Evolutionary conservation across 805 yeast genomes (phyloP).

Genomic region (Wickerhamiella allomyrinae): DNA sequence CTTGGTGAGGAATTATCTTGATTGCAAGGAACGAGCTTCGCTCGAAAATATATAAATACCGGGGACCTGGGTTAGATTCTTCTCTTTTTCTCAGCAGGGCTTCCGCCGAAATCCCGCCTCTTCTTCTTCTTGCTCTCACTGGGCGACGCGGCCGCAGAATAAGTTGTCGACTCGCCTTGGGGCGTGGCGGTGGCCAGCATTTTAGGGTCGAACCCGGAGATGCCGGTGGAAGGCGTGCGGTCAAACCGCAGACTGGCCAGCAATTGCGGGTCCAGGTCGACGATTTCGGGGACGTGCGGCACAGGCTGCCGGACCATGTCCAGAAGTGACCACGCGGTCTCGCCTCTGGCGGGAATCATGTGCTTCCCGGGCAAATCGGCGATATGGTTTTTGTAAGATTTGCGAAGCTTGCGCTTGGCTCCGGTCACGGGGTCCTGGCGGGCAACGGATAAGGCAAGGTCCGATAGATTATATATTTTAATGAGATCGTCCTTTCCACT

Average conservation of each 20-base stretch:
- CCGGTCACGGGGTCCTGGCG: slow-evolving; percentile 78
- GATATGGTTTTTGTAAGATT: slow-evolving; percentile 88
- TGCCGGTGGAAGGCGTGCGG: slow-evolving; percentile 50
- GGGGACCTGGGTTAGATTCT: not conserved
- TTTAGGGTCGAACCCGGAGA: slow-evolving; percentile 61
- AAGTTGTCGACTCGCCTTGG: slow-evolving; percentile 1
- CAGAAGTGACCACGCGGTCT: slow-evolving; percentile 17
- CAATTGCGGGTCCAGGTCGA: slow-evolving; percentile 24
- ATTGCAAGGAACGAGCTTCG: too few relatives aligned
- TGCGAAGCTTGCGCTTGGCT: slow-evolving; percentile 82
- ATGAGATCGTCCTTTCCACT: slow-evolving; percentile 54
- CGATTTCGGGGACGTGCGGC: slow-evolving; percentile 32
- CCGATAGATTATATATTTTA: slow-evolving; percentile 48
- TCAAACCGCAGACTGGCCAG: slow-evolving; percentile 45
- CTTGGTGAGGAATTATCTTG: too few relatives aligned
- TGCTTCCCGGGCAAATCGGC: slow-evolving; percentile 60
- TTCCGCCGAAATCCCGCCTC: slow-evolving; percentile 3
- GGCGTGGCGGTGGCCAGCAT: slow-evolving; percentile 36
- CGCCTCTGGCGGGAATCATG: slow-evolving; percentile 25
- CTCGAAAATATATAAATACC: too few relatives aligned
- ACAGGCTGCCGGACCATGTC: slow-evolving; percentile 18
- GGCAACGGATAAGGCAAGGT: slow-evolving; percentile 66
- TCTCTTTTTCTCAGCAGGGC: slow-evolving; percentile 8
- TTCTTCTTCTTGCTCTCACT: slow-evolving; percentile 1
- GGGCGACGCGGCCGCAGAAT: slow-evolving; percentile 1